A percentile compares a stretch with the other conserved stretches of the same genome.
Evolutionary conservation across 2,329 filamentous ascomycete species (phyloP).

Genomic region (Fusarium paranaense): DNA sequence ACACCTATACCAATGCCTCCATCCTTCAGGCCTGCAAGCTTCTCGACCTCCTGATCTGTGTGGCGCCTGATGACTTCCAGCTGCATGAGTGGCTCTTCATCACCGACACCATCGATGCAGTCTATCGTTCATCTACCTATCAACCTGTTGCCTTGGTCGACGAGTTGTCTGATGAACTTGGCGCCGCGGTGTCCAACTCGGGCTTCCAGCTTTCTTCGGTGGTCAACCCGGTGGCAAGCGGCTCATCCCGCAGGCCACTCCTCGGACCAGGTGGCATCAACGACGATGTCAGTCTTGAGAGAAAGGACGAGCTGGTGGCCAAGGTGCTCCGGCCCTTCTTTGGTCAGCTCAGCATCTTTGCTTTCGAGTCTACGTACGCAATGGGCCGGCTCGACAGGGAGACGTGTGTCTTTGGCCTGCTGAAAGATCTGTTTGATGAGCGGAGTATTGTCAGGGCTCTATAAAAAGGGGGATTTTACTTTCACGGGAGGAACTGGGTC

Average conservation of each 20-base stretch:
- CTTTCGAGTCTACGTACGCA: constrained; percentile 92
- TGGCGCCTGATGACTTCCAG: constrained; percentile 95
- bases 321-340: constrained; percentile 90
- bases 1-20: constrained; percentile 81
- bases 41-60: constrained; percentile 85
- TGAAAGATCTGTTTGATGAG: constrained; percentile 86
- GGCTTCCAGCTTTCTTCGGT: constrained; percentile 51
- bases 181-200: constrained; percentile 54
- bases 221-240: constrained; percentile 50
- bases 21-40: constrained; percentile 94
- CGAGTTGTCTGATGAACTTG: constrained; percentile 82
- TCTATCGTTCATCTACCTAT: constrained; percentile 81
- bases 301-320: constrained; percentile 76
- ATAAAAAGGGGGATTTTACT: constrained; percentile 46
- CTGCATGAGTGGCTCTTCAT: constrained; percentile 98
- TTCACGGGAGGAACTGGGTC: neutral
- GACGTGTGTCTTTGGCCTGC: constrained; percentile 70
- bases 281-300: constrained; percentile 68
- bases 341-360: constrained; percentile 89
- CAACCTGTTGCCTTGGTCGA: constrained; percentile 83
- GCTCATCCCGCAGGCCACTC: constrained; percentile 59
- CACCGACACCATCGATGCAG: constrained; percentile 95
- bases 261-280: constrained; percentile 65
- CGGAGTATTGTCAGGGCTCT: constrained; percentile 72
- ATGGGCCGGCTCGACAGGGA: constrained; percentile 78